A percentile compares a stretch with the other conserved stretches of the same genome.
These are phyloP conservation scores for Arthrobotrys entomopaga DNA, from an alignment of 2,329 filamentous ascomycete genomes.

Conservation along the genomic window DNA sequence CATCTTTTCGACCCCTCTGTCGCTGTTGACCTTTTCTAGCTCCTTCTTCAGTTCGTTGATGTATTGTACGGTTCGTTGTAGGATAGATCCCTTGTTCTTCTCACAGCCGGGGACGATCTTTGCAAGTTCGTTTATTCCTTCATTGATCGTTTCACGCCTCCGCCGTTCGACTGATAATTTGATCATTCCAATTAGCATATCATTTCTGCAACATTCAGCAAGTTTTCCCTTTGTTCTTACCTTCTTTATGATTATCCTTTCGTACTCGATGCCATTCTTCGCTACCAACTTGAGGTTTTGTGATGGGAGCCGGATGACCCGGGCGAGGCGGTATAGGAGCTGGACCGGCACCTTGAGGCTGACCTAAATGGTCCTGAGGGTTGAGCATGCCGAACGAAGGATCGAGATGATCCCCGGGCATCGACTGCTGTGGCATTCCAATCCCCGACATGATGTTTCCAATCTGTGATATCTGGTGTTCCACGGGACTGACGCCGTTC, in stretches of 20 bases:
- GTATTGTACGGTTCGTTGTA: constrained; percentile 91
- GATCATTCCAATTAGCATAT: constrained; percentile 58
- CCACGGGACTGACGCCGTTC: constrained; percentile 45
- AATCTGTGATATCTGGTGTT: constrained; percentile 51
- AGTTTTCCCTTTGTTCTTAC: constrained; percentile 65
- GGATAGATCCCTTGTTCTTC: constrained; percentile 98
- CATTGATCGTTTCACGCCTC: constrained; percentile 96
- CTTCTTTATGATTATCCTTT: constrained; percentile 99
- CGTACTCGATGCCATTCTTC: constrained; percentile 98
- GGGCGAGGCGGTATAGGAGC: constrained; percentile 64
- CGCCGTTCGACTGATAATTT: constrained; percentile 83
- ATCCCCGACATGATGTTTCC: constrained; percentile 38
- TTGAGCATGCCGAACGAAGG: constrained; percentile 54
- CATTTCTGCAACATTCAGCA: neutral
- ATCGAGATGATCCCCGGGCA: constrained; percentile 55
- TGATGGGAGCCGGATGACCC: constrained; percentile 65
- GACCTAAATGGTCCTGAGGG: constrained; percentile 40
- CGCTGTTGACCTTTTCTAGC: constrained; percentile 67
- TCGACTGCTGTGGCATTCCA: constrained; percentile 37
- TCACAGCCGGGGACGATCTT: constrained; percentile 98
- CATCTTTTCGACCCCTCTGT: constrained; percentile 87
- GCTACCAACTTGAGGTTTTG: constrained; percentile 90
- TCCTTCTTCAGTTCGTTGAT: constrained; percentile 89
- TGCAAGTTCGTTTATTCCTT: constrained; percentile 96
- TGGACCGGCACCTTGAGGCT: constrained; percentile 39